Base-by-base conservation (phyloP, 2,329 filamentous ascomycete species). In the Calonectria multiphialidica region DNA sequence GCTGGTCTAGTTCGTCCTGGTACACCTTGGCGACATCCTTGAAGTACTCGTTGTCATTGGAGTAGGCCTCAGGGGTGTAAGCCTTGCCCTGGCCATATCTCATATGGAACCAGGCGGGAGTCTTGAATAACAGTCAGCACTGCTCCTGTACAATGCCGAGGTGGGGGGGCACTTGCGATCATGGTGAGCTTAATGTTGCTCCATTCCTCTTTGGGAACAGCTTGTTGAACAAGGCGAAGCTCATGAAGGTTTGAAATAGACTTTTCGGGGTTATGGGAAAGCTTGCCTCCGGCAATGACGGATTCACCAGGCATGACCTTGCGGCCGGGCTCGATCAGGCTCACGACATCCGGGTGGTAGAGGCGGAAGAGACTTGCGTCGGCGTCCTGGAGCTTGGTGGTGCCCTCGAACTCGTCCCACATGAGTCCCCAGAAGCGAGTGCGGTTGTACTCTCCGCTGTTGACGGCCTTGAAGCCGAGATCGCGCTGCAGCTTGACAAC, bases 401-500 rank as follows among this genome's bases (percentile, higher is more conserved):
- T 87, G 64, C 88, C 88, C 40, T 86, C 86, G 68, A 89, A 87
- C 77, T 89, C 87, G 68, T 89, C 87, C 87, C 87, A 89, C 82
- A 87, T 88, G 9, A 86, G 81, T 18, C 88, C 88, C 88, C 88
- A 80, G 68, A 80, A 80, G 18, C 78, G 76, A 9, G 87, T 88
- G 62, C 88, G 87, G 75, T 84, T 85, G 81, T 92, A 95, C 84
- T 96, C 94, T 80, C 94, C 94, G 76, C 92, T 92, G 49, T 90
- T 93, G 69, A 95, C 87, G 30, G 90, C 91, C 73, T 90, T 90
- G 80, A 93, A 89, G 57, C 93, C 91, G 2, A 93, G 86, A 68
- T 92, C 88, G 67, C 89, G 88, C 86, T 95, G 94, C 71, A 92
- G 86, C 81, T 92, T 88, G 68, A 95, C 91, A 28, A 94, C 90